Evolutionary conservation across 495 filamentous ascomycete species (phyloP).

Genomic region (Aspergillus nanangensis): DNA sequence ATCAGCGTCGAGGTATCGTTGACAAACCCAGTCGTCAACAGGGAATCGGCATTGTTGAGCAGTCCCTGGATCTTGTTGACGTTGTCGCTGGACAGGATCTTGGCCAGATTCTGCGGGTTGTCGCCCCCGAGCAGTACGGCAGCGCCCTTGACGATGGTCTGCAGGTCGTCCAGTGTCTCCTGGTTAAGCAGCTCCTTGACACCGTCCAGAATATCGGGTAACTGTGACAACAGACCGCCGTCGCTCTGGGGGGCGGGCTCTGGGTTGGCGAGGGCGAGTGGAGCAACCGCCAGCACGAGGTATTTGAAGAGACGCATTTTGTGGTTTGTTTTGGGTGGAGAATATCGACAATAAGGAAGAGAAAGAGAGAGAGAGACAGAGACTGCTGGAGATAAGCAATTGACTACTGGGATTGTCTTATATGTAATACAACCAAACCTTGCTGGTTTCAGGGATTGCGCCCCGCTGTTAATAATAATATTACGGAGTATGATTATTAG

Average conservation of each 20-base stretch:
- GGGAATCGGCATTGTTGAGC: conserved; percentile 26
- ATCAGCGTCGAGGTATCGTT: conserved; percentile 46
- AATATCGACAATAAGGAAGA: neutral
- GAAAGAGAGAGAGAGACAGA: neutral
- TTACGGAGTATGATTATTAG: too few species aligned
- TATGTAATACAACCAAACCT: neutral
- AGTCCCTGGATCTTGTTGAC: conserved; percentile 27
- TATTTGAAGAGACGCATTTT: conserved; percentile 27
- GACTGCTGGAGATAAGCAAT: neutral
- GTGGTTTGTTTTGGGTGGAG: neutral
- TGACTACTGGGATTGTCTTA: conserved; percentile 1
- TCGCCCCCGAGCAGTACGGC: conserved; percentile 20
- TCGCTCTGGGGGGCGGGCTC: conserved; percentile 17
- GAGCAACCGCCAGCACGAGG: conserved; percentile 24
- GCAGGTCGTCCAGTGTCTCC: conserved; percentile 39
- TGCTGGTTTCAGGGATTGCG: neutral
- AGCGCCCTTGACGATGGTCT: conserved; percentile 31
- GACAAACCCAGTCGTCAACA: conserved; percentile 31
- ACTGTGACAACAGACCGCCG: conserved; percentile 23
- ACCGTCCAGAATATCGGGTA: conserved; percentile 20
- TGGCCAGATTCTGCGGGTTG: conserved; percentile 18
- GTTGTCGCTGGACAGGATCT: conserved; percentile 25
- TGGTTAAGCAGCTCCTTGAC: conserved; percentile 29
- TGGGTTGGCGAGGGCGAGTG: conserved; percentile 30
- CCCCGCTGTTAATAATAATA: too few species aligned